Evolutionary conservation across 306 rosid genomes (phyloP), one percentile per base, ranked within the genome.

Genomic region (Acacia crassicarpa): DNA sequence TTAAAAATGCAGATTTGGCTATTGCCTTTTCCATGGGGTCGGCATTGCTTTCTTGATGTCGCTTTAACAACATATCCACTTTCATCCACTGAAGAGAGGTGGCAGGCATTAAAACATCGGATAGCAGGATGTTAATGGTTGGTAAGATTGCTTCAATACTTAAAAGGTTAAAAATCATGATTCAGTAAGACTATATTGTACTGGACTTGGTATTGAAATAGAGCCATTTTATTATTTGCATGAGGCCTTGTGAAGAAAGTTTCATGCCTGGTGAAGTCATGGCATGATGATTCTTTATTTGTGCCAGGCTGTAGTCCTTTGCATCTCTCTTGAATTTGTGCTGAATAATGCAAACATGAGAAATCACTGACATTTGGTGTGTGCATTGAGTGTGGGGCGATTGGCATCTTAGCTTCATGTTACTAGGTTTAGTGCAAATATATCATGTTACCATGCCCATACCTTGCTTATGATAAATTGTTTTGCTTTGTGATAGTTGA

Each of bases 1-100:
- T 93, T 93, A 96, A 96, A 96, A 93, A 76, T 93, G 99, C 98
- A 96, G 99, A 96, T 96, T 91, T 90, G 97, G 94, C 95, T 84
- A 87, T 89, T 96, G 89, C 90, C 95, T 92, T 93, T 92, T 87
- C 89, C 94, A 88, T 86, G 97, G 97, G 97, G 92, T 88, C 99
- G 82, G 94, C 97, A 89, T 92, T 91, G 97, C 99, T 90, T 84
- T 93, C 93, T 91, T 90, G 98, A 92, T 90, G 97, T 94, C 89
- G 88, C 98, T 85, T 95, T 89, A 91, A 90, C 97, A 95, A 85
- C 94, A 84, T 93, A 84, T 89, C 89, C 93, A 86, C 88, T 84
- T 89, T 87, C 98, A 85, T 91, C 94, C 89, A 86, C 87, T 30
- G 94, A 93, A 96, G 97, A 96, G 93, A 90, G 94, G 94, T 93